Base-by-base conservation (phyloP, 2,329 filamentous ascomycete genomes). In the Dactylellina drechsleri region DNA sequence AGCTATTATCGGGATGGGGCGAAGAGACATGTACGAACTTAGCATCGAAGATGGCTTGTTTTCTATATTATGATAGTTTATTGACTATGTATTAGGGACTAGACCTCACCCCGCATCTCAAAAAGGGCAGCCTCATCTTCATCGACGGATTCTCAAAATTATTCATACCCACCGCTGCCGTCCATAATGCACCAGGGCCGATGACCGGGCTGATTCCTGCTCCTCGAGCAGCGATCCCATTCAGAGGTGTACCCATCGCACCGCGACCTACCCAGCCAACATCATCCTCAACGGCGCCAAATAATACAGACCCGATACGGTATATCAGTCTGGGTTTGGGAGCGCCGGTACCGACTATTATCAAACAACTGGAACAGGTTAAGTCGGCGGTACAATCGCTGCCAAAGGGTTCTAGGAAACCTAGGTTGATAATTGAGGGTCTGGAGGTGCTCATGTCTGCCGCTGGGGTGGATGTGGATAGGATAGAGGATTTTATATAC, bases 1-100 rank as follows among this genome's bases (percentile, higher is more conserved):
- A 84, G 86, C 0, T 96, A 96, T 80, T 97, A 93, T 92, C 88
- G 84, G 76, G 87, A 89, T 2, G 90, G 91, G 58, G 86, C 86
- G 1, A 86, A 87, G 62, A 89, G 89, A 81, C 82, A 92, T 80
- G 90, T 92, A 82, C 77, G 85, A 81, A 15, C 20, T 36, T 41
- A 56, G 18, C 20, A 28, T 28, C 7, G 7, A 28, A n/a, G n/a
- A n/a, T n/a, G n/a, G n/a, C n/a, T n/a, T n/a, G n/a, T n/a, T n/a
- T n/a, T n/a, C n/a, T n/a, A n/a, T n/a, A n/a, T n/a, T n/a, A n/a
- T n/a, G n/a, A n/a, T n/a, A n/a, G n/a, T n/a, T n/a, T n/a, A n/a
- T n/a, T n/a, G n/a, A n/a, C n/a, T 64, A 20, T 67, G 40, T 59
- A 91, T 49, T 59, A 91, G 86, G 91, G 91, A 1, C 80, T 95